Conservation (phyloP, 2,329 filamentous ascomycete genomes). For the Beauveria pseudobassiana region DNA sequence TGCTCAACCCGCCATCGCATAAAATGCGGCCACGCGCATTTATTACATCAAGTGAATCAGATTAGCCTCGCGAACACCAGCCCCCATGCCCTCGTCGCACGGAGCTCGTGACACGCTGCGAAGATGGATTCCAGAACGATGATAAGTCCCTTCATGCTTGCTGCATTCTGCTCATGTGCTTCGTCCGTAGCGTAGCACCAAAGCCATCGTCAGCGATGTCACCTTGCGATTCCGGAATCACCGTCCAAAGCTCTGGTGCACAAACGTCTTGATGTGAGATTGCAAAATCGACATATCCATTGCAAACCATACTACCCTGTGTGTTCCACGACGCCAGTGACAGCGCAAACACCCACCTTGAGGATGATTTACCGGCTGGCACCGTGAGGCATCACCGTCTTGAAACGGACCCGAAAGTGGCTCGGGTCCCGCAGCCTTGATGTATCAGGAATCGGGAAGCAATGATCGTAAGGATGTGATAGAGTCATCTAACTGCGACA, state of each 20-base stretch:
- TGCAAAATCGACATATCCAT: neutral
- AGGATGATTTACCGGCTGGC: neutral
- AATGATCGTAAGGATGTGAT: neutral
- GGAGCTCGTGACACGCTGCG: neutral
- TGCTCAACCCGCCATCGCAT: constrained; percentile 1
- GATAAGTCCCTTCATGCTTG: neutral
- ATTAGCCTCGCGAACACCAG: neutral
- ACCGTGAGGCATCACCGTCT: neutral
- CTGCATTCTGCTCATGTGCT: neutral
- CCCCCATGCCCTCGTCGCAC: neutral
- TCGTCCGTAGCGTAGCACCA: neutral
- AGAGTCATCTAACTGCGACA: neutral
- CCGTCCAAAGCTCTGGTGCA: neutral
- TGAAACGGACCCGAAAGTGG: neutral
- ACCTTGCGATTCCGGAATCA: neutral
- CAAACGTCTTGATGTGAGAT: neutral
- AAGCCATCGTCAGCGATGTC: neutral
- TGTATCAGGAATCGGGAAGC: neutral
- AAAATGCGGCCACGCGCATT: neutral
- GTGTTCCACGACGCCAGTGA: neutral
- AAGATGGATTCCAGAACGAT: neutral
- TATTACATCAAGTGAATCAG: neutral
- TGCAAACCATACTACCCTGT: neutral
- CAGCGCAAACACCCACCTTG: neutral
- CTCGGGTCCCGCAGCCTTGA: neutral